Percentiles rank a stretch among this genome's conserved stretches.
Conservation (phyloP, 1,284 basidiomycete genomes). For the Ceratobasidium sp. region DNA sequence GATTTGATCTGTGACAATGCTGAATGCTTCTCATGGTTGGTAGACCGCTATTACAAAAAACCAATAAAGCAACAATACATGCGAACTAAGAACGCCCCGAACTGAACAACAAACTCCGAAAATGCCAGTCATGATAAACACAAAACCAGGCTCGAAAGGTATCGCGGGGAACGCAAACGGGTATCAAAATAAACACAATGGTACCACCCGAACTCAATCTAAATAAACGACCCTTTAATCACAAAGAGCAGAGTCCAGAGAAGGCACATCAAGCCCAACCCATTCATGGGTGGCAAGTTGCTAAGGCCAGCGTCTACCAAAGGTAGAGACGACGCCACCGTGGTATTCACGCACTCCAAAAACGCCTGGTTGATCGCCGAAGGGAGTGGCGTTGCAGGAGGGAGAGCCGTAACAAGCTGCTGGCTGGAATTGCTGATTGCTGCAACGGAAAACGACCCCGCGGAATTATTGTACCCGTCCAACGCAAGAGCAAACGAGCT, state of each 20-base stretch:
- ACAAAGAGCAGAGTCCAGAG: constrained; percentile 9
- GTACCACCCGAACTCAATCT: neutral
- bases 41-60: neutral
- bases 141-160: neutral
- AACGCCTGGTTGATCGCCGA: constrained; percentile 34
- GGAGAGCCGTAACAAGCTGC: constrained; percentile 17
- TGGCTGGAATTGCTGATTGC: constrained; percentile 25
- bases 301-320: constrained; percentile 31
- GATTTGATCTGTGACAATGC: too few relatives aligned
- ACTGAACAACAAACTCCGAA: neutral
- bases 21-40: too few relatives aligned
- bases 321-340: constrained; percentile 36
- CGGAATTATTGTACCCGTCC: constrained; percentile 45
- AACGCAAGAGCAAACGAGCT: constrained; percentile 44
- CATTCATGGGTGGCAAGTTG: constrained; percentile 29
- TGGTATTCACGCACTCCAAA: constrained; percentile 41
- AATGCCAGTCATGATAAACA: neutral
- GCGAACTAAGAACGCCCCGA: neutral
- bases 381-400: constrained; percentile 38
- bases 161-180: neutral
- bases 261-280: constrained; percentile 17
- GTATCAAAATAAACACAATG: constrained; percentile 12
- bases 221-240: constrained; percentile 21
- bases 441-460: constrained; percentile 3
- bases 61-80: neutral